phyloP scores from a whole-genome alignment of 805 yeast species.

The Nadsonia fulvescens region DNA sequence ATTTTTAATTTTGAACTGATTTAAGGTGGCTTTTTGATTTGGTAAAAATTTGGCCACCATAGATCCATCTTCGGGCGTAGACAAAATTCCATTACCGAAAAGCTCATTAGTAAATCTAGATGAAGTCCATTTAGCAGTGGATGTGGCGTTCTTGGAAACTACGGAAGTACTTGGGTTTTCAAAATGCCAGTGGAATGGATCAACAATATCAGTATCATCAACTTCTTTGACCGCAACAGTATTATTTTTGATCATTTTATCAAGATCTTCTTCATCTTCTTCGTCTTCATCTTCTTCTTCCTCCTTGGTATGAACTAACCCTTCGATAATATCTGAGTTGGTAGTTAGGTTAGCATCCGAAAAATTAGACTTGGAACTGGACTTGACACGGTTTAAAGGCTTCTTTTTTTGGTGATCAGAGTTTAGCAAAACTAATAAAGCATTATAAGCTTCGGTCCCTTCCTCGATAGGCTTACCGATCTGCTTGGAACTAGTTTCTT shows the following conservation, averaged over 20 bases:
- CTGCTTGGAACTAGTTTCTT: conserved; percentile 25
- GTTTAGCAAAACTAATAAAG: conserved; percentile 42
- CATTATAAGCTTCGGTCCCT: conserved; percentile 44
- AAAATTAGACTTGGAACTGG: no score
- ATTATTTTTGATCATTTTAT: conserved; percentile 6
- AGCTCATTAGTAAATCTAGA: no score
- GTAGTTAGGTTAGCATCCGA: no score
- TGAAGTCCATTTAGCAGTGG: no score
- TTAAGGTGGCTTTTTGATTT: no score
- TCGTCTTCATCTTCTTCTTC: conserved; percentile 18
- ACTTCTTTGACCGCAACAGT: conserved; percentile 15
- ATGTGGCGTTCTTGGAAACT: no score
- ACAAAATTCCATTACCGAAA: no score
- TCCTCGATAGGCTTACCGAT: no score
- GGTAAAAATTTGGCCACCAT: no score
- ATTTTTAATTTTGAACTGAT: no score
- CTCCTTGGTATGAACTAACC: conserved; percentile 15
- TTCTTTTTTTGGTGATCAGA: conserved; percentile 22
- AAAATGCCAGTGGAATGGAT: conserved; percentile 69
- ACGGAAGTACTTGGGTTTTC: conserved; percentile 28
- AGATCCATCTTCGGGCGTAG: no score
- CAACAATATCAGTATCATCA: conserved; percentile 26
- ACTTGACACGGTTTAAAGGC: no score
- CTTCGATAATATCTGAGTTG: conserved; percentile 9
- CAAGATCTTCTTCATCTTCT: conserved; percentile 11